These are phyloP conservation scores for Macrophomina phaseolina DNA, from an alignment of 2,329 filamentous ascomycete species.

Conservation along the genomic window DNA sequence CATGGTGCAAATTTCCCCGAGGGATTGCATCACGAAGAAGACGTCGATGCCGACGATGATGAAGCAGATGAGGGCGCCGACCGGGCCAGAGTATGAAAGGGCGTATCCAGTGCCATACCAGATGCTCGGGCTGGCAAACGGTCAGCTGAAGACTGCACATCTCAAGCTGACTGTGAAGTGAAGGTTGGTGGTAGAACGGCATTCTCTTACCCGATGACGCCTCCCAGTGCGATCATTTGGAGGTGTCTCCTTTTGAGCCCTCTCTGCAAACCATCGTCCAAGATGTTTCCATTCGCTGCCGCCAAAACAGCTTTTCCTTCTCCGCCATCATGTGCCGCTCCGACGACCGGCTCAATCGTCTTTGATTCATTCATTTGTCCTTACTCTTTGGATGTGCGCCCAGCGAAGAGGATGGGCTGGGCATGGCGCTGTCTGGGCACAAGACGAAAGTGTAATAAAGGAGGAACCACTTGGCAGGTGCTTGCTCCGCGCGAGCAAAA, in stretches of 20 bases:
- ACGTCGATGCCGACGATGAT: conserved; percentile 28
- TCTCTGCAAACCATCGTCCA: conserved; percentile 28
- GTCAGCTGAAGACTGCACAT: background rate
- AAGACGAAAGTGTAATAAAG: too few species aligned
- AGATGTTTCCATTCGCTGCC: background rate
- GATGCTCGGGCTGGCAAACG: conserved; percentile 20
- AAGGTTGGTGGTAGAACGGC: background rate
- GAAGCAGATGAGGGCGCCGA: conserved; percentile 11
- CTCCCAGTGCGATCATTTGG: conserved; percentile 64
- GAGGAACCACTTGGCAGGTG: background rate
- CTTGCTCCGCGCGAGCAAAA: background rate
- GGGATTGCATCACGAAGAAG: conserved; percentile 59
- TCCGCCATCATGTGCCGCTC: background rate
- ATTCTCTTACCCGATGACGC: conserved; percentile 24
- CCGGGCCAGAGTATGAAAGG: background rate
- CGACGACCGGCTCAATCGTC: background rate
- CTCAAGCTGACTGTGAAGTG: background rate
- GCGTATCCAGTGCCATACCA: conserved; percentile 20
- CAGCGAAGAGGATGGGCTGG: too few species aligned
- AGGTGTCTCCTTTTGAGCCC: conserved; percentile 60
- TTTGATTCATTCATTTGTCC: background rate
- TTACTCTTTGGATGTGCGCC: background rate
- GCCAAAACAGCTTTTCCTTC: background rate
- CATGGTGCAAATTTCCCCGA: conserved; percentile 76
- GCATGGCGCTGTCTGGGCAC: too few species aligned